Evolutionary conservation across 2,329 filamentous ascomycete species (phyloP), one percentile per base, ranked within the genome.

Genomic region (Clonostachys sp.): DNA sequence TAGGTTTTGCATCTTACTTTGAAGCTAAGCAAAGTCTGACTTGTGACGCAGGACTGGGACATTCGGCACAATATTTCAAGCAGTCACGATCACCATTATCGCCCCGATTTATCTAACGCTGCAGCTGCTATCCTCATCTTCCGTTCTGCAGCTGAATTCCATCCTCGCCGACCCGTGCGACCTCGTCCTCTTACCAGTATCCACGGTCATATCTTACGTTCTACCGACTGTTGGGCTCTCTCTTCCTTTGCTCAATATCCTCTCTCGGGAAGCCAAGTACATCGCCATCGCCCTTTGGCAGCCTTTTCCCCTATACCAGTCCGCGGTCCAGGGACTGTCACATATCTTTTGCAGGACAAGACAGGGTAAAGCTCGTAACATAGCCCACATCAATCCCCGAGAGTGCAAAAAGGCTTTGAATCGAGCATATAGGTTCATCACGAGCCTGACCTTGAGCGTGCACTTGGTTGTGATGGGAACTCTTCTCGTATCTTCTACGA

Each of bases 251-350:
- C 34, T 50, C 41, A 42, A 36, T 16, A 6, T 34, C 9, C n/a
- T 42, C 13, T 42, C 45, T 7, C 24, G 34, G 9, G 38, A 42
- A 12, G 35, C 16, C 8, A 45, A 36, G 18, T 44, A 41, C 34
- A 36, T 45, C 12, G 42, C 36, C 18, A 43, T 50, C 39, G 48
- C 48, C 16, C 38, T 50, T 14, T 50, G 48, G 48, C 48, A 50
- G 43, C 48, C 48, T 4, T 50, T 50, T 18, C 48, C 48, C 6
- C 45, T 50, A 6, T 48, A 47, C 34, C 48, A 50, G 18, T 30
- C 36, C 9, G 12, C 34, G 12, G 14, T 45, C 10, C 48, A 43
- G n/a, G 17, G 24, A 12, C 39, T 50, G 9, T 17, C 40, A 14
- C n/a, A 42, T 41, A 12, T 43, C 17, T 43, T 24, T 30, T 30